Evolutionary conservation across 192 early-diverging fungal species (phyloP), one percentile per base, ranked within the genome.

Genomic region (Diversispora eburnea): DNA sequence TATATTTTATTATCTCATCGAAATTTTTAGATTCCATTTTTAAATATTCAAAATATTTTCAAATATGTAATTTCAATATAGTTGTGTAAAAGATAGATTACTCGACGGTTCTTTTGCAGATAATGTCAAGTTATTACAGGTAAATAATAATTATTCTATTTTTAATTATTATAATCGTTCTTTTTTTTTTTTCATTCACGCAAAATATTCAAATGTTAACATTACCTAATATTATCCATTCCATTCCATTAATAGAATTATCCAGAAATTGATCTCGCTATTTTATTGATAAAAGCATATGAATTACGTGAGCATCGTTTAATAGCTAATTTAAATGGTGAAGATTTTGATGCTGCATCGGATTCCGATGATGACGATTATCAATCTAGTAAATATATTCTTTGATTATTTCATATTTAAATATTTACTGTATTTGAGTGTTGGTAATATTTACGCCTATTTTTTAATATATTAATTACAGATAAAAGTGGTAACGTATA

Each of bases 81-180:
- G 48, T 41, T 42, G 68, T n/a, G 72, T 67, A 3, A 48, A 66
- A 39, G 66, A 73, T 17, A 82, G 84, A 8, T 81, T 92, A n/a
- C 67, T 91, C 70, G 51, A 62, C 8, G 85, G 85, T 3, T 78
- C 83, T 58, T 90, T 92, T 77, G 84, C 83, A 15, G 87, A 87
- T 62, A 89, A 87, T 73, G 69, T 90, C 54, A 78, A 79, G 55
- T 39, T 90, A 15, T 71, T 90, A 45, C 89, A 90, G 80, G 88
- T 88, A 79, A 63, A 56, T 46, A 10, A 43, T 10, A 9, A 17
- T 19, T n/a, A n/a, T n/a, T n/a, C n/a, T n/a, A n/a, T n/a, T n/a
- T n/a, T n/a, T n/a, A 39, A 42, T 39, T 43, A 17, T 57, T 3
- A 9, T 58, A 42, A 8, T 20, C 8, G 47, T 66, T 2, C 3